These are phyloP conservation scores for Taiozyma onychis DNA, from an alignment of 1,139 yeast genomes.

Conservation along the genomic window DNA sequence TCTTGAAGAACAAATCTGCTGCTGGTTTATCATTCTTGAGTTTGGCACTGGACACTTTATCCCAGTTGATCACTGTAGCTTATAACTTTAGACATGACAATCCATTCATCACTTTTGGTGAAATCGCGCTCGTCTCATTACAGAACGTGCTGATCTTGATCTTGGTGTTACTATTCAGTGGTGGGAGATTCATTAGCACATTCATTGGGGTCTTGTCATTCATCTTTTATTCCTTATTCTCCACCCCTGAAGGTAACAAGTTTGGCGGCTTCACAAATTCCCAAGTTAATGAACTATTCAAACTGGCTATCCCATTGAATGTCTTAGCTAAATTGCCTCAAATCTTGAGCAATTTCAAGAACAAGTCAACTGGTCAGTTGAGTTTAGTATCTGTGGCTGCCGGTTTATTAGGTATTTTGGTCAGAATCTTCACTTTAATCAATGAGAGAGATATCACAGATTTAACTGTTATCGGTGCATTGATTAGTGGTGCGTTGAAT, in stretches of 20 bases:
- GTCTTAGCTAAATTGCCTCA: constrained; percentile 54
- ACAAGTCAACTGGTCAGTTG: constrained; percentile 49
- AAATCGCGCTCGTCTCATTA: constrained; percentile 32
- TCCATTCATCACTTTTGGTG: constrained; percentile 41
- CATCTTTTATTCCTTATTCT: constrained; percentile 16
- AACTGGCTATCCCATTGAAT: constrained; percentile 48
- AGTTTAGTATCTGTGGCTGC: constrained; percentile 50
- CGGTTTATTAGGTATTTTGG: constrained; percentile 48
- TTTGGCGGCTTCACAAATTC: constrained; percentile 20
- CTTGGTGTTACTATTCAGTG: constrained; percentile 26
- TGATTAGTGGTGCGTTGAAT: constrained; percentile 30
- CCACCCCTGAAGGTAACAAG: constrained; percentile 12
- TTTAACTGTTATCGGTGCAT: constrained; percentile 28
- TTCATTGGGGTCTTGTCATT: constrained; percentile 23
- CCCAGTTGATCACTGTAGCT: constrained; percentile 33
- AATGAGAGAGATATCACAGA: constrained; percentile 22
- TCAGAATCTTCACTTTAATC: constrained; percentile 52
- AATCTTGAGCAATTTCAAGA: constrained; percentile 40
- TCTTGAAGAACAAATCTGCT: constrained; percentile 29
- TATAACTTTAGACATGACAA: constrained; percentile 35
- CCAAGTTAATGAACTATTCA: constrained; percentile 35
- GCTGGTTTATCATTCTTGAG: constrained; percentile 31
- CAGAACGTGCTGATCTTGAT: constrained; percentile 34
- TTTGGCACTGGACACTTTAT: constrained; percentile 32
- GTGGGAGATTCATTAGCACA: constrained; percentile 10